These are phyloP conservation scores for Colletotrichum liriopes DNA, from an alignment of 2,329 filamentous ascomycete species.

Conservation along the genomic window DNA sequence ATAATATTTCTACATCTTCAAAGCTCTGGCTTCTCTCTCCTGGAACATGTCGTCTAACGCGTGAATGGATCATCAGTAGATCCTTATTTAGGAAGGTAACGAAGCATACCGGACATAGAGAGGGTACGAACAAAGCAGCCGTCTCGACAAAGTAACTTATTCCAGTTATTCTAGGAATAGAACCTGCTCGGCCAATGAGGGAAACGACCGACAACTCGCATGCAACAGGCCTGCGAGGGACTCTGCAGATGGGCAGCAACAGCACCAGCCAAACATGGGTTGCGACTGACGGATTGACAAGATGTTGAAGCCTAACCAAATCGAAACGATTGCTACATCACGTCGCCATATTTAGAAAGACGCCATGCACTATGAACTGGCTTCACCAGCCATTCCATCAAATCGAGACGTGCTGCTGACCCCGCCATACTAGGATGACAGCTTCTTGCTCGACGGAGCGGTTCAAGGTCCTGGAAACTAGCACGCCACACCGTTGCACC, in stretches of 20 bases:
- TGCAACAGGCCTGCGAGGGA: slow-evolving; percentile 11
- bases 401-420: background rate
- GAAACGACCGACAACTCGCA: slow-evolving; percentile 4
- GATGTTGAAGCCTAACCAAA: background rate
- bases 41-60: background rate
- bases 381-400: background rate
- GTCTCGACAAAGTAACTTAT: background rate
- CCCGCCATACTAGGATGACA: background rate
- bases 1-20: slow-evolving; percentile 15
- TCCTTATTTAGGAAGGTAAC: background rate
- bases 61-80: background rate
- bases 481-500: background rate
- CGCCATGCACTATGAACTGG: background rate
- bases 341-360: background rate
- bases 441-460: background rate
- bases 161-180: background rate
- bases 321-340: background rate
- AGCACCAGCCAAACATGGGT: background rate
- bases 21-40: background rate
- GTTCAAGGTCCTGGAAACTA: background rate
- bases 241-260: background rate
- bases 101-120: background rate
- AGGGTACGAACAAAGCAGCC: background rate
- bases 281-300: background rate
- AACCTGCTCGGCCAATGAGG: slow-evolving; percentile 7